Evolutionary conservation across 352 stramenopile species (phyloP).

Genomic region (Pythium guiyangense): DNA sequence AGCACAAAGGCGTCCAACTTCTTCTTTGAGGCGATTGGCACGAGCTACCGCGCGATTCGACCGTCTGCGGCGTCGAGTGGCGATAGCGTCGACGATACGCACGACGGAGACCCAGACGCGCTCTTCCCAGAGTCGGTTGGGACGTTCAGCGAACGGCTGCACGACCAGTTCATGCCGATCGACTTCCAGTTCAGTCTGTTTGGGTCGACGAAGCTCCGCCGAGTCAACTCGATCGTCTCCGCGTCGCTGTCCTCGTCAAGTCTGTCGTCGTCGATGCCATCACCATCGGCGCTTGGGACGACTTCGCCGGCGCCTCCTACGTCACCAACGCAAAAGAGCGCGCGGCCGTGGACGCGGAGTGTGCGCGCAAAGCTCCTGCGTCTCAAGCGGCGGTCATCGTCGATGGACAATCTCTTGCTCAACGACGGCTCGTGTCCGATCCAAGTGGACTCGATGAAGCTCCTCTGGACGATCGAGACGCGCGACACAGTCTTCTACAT

Average conservation of each 20-base stretch:
- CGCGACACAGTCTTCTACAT: constrained; percentile 73
- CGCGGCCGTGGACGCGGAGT: constrained; percentile 46
- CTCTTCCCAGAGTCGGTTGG: constrained; percentile 24
- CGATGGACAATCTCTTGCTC: constrained; percentile 68
- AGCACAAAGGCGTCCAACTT: constrained; percentile 36
- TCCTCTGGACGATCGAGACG: constrained; percentile 77
- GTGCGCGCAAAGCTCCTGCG: constrained; percentile 43
- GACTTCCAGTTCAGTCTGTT: constrained; percentile 39
- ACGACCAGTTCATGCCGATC: constrained; percentile 43
- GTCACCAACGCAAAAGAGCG: constrained; percentile 26
- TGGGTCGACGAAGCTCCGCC: constrained; percentile 15
- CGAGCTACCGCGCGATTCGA: constrained; percentile 45
- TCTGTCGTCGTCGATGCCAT: neutral
- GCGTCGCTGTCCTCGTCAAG: constrained; percentile 5
- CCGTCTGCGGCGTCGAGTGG: neutral
- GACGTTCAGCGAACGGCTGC: constrained; percentile 31
- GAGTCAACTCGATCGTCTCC: constrained; percentile 17
- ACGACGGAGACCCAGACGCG: constrained; percentile 20
- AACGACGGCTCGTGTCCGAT: constrained; percentile 73
- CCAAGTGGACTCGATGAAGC: constrained; percentile 77
- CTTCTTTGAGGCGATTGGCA: constrained; percentile 57
- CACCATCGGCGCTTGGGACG: neutral
- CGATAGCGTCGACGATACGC: neutral
- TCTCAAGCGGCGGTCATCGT: constrained; percentile 60
- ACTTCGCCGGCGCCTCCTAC: constrained; percentile 3